phyloP scores from a whole-genome alignment of 2,329 filamentous ascomycete species.

The Penicillium sumatraense region DNA sequence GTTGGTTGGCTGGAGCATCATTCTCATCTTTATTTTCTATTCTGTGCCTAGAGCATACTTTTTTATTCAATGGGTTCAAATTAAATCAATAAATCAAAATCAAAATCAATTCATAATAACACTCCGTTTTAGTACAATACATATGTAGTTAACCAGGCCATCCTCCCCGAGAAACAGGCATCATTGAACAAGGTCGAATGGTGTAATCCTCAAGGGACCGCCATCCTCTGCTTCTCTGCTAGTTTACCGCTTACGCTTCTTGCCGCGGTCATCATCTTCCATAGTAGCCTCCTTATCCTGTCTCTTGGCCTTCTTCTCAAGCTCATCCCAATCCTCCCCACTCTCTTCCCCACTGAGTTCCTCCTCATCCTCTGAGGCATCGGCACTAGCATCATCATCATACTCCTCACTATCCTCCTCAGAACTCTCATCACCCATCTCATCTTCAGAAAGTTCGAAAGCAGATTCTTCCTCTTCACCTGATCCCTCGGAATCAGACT shows the following conservation, averaged over 20 bases:
- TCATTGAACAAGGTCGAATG: too few relatives aligned
- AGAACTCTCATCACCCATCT: constrained; percentile 78
- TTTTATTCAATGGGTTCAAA: too few relatives aligned
- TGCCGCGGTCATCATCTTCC: constrained; percentile 63
- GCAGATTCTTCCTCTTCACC: constrained; percentile 86
- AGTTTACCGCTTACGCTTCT: constrained; percentile 72
- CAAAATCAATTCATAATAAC: too few relatives aligned
- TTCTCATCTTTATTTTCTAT: too few relatives aligned
- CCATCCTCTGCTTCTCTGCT: too few relatives aligned
- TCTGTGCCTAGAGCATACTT: too few relatives aligned
- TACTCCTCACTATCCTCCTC: constrained; percentile 87
- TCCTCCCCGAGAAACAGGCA: too few relatives aligned
- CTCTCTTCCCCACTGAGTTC: constrained; percentile 68
- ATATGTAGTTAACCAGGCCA: too few relatives aligned
- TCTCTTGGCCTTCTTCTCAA: constrained; percentile 80
- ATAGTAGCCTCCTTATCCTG: constrained; percentile 62
- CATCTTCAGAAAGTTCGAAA: constrained; percentile 87
- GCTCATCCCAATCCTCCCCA: constrained; percentile 90
- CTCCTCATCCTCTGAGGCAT: constrained; percentile 66
- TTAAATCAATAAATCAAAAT: too few relatives aligned
- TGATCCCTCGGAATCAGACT: constrained; percentile 82
- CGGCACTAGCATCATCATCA: constrained; percentile 86
- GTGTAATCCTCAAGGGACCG: too few relatives aligned
- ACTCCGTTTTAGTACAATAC: too few relatives aligned
- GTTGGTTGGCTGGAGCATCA: too few relatives aligned